Conservation (phyloP, 2,329 filamentous ascomycete genomes). For the Zarea fungicola region DNA sequence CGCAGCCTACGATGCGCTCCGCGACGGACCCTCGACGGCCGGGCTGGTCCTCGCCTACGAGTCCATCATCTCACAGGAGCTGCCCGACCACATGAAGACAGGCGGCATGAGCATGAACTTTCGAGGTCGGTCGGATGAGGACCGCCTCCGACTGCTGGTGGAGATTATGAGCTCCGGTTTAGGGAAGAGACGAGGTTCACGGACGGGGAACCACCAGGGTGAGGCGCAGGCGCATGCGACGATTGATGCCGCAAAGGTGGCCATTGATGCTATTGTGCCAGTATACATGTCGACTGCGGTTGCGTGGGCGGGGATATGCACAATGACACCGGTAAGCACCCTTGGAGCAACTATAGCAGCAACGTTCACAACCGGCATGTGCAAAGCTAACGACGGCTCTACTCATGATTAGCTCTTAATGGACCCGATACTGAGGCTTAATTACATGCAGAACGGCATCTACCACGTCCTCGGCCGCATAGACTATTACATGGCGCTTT, state of each 20-base stretch:
- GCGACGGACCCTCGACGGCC: constrained; percentile 24
- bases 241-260: constrained; percentile 23
- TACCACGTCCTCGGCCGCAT: constrained; percentile 28
- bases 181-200: constrained; percentile 23
- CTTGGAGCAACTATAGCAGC: too few relatives aligned
- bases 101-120: constrained; percentile 23
- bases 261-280: constrained; percentile 22
- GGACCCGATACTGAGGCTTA: constrained; percentile 29
- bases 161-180: constrained; percentile 27
- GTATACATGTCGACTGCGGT: constrained; percentile 26
- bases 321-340: constrained; percentile 30
- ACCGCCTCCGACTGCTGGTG: constrained; percentile 24
- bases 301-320: constrained; percentile 33
- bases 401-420: constrained; percentile 26
- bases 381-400: neutral
- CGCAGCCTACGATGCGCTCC: constrained; percentile 28
- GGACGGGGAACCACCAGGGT: constrained; percentile 20
- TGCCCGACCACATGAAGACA: constrained; percentile 28
- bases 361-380: neutral
- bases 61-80: constrained; percentile 29
- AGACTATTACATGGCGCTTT: constrained; percentile 30
- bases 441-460: constrained; percentile 26
- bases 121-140: constrained; percentile 20
- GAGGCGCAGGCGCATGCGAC: constrained; percentile 25
- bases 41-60: constrained; percentile 32